phyloP scores from a whole-genome alignment of 139 green algal species.

The Chlorella vulgaris region DNA sequence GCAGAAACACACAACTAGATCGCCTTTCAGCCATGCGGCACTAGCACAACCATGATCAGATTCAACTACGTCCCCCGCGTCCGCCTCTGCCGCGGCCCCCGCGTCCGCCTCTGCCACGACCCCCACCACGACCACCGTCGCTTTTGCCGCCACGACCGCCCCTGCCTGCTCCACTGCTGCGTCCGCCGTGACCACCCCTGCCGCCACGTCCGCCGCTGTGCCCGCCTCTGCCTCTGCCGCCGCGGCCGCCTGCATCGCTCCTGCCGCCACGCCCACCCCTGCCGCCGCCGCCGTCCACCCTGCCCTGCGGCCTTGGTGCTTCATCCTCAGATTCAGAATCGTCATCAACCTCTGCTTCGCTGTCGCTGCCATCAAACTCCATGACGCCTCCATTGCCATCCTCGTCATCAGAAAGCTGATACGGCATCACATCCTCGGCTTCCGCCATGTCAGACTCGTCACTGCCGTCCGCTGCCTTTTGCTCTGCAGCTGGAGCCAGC shows the following conservation, averaged over 20 bases:
- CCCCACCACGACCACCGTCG: neutral
- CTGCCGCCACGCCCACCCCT: neutral
- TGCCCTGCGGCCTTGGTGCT: neutral
- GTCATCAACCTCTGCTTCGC: slow-evolving; percentile 10
- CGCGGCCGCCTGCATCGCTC: too few species aligned
- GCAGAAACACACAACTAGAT: neutral
- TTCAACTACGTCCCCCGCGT: neutral
- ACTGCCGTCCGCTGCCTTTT: too few species aligned
- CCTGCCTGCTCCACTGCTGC: neutral
- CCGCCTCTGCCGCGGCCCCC: neutral
- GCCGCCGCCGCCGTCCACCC: neutral
- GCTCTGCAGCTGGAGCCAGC: too few species aligned
- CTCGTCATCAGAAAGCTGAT: slow-evolving; percentile 58
- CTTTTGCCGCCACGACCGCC: neutral
- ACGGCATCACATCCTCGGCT: slow-evolving; percentile 46
- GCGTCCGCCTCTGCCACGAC: neutral
- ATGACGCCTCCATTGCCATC: slow-evolving; percentile 21
- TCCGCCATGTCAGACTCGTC: neutral
- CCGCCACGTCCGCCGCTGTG: neutral
- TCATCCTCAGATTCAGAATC: slow-evolving; percentile 15
- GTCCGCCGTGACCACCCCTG: neutral
- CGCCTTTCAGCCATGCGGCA: neutral
- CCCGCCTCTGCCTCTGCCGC: neutral
- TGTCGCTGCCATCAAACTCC: neutral
- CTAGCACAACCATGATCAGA: too few species aligned